These are phyloP conservation scores for Begonia fuchsioides DNA, from an alignment of 306 rosid genomes.

Conservation along the genomic window DNA sequence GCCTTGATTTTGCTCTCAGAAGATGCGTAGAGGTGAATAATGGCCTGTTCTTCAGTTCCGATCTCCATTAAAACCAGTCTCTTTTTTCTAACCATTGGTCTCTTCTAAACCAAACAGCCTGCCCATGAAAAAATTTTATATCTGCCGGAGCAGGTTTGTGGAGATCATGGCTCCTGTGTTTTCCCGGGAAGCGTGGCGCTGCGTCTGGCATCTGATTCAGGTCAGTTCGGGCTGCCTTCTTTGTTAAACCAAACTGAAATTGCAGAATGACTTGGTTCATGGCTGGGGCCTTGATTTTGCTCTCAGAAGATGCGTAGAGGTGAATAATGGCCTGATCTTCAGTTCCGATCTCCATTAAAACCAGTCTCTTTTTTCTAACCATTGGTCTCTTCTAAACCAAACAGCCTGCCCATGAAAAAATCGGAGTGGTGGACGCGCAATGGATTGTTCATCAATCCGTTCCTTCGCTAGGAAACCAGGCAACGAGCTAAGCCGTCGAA, in stretches of 20 bases:
- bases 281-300: conserved; percentile 98
- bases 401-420: conserved; percentile 94
- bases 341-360: too few species aligned
- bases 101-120: conserved; percentile 48
- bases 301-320: conserved; percentile 90
- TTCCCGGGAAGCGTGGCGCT: conserved; percentile 95
- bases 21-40: conserved; percentile 69
- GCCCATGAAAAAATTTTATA: conserved; percentile 84
- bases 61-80: background rate
- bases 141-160: conserved; percentile 46
- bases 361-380: background rate
- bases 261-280: conserved; percentile 92
- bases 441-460: conserved; percentile 87
- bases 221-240: conserved; percentile 15
- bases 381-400: conserved; percentile 3
- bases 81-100: background rate
- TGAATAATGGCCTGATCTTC: conserved; percentile 7
- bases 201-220: conserved; percentile 97
- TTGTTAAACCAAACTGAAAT: background rate
- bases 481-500: background rate
- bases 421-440: conserved; percentile 93
- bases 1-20: conserved; percentile 89
- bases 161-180: conserved; percentile 99
- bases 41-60: background rate
- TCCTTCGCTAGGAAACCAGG: conserved; percentile 92